Evolutionary conservation across 371 early-diverging fungal species (phyloP).

Genomic region (Zancudomyces culisetae): DNA sequence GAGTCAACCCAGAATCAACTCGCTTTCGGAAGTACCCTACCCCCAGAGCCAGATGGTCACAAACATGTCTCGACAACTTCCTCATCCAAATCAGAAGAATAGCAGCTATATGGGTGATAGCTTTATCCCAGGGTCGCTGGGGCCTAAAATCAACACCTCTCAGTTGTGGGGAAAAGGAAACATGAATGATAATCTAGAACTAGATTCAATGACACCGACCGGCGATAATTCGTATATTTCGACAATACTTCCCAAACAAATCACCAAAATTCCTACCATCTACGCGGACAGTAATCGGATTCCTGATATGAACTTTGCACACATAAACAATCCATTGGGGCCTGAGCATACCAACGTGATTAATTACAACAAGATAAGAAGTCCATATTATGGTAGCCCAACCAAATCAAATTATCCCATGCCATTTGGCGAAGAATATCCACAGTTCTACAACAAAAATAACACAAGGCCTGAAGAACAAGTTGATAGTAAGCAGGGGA

Average conservation of each 20-base stretch:
- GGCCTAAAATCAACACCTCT: background rate
- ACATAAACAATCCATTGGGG: background rate
- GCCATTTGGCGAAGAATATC: background rate
- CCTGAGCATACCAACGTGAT: background rate
- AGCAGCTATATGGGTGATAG: background rate
- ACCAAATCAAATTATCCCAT: background rate
- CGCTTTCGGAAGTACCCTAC: background rate
- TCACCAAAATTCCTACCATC: background rate
- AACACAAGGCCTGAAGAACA: background rate
- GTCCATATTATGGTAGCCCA: background rate
- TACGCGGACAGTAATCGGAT: background rate
- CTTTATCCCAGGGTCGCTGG: background rate
- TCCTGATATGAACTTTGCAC: background rate
- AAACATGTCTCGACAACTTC: background rate
- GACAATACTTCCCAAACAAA: background rate
- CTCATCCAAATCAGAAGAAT: too few species aligned
- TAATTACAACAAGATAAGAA: background rate
- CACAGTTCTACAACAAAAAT: background rate
- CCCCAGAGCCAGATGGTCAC: background rate
- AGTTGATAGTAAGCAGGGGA: background rate
- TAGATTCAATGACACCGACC: background rate
- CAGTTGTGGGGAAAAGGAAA: background rate
- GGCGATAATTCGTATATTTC: background rate
- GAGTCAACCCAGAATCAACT: background rate
- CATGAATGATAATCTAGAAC: background rate